Evolutionary conservation across 1,284 basidiomycete species (phyloP).

Genomic region (Athelia sp.): DNA sequence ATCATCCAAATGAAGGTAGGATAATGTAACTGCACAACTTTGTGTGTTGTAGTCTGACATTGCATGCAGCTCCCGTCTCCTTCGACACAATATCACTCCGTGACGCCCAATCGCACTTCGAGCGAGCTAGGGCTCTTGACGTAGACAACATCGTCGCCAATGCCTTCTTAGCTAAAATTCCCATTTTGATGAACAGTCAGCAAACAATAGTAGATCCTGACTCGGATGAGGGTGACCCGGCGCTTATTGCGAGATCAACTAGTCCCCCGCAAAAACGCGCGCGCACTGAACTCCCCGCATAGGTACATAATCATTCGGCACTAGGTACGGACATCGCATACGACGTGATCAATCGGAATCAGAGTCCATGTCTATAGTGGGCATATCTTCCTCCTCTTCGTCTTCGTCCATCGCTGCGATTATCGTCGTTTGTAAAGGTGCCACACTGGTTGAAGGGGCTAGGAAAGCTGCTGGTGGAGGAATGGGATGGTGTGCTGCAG

Average conservation of each 20-base stretch:
- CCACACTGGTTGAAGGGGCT: not conserved
- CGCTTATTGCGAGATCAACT: not conserved
- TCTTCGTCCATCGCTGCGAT: constrained; percentile 18
- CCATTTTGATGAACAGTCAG: not conserved
- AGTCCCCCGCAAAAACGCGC: not conserved
- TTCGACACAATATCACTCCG: constrained; percentile 39
- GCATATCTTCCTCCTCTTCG: constrained; percentile 49
- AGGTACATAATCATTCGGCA: not conserved
- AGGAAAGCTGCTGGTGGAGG: not conserved
- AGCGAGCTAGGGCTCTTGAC: constrained; percentile 56
- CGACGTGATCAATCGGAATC: constrained; percentile 26
- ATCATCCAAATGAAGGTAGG: no score
- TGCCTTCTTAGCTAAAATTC: constrained; percentile 41
- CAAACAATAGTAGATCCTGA: not conserved
- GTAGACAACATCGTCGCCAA: constrained; percentile 49
- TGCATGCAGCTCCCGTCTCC: not conserved
- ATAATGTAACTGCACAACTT: no score
- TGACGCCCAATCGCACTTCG: constrained; percentile 60
- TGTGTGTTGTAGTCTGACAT: no score
- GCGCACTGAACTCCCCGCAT: not conserved
- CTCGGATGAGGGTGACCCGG: not conserved
- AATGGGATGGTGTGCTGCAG: not conserved
- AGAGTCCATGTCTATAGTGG: constrained; percentile 46
- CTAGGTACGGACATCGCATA: not conserved
- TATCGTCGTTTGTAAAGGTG: not conserved